Evolutionary conservation across 129 eudicot genomes (phyloP), one percentile per base, ranked within the genome.

Genomic region (Lactuca sativa): DNA sequence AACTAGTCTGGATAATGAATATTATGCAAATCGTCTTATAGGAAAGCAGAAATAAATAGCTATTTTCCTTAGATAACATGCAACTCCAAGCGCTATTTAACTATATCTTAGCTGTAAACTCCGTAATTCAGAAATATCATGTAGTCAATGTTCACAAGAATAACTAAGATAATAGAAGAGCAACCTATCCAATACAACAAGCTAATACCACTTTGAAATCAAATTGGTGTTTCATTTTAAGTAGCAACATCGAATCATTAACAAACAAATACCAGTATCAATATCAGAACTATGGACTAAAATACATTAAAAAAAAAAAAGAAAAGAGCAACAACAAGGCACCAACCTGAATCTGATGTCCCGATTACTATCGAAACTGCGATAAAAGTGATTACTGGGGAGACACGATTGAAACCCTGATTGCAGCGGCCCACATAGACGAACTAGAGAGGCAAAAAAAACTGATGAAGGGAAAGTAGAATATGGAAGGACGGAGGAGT

Each of bases 301-400:
- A 53, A 47, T 36, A 36, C 21, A 9, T 8, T 21, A 21, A 72
- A 37, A 7, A 21, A 12, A 12, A 21, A 9, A 48, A 9, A 9
- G 13, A 4, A 47, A 18, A 3, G 51, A 12, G 47, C 21, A 5
- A 15, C n/a, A 41, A 30, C 47, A 16, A 3, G 10, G 9, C 30
- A 49, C 38, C 9, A 5, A 44, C 32, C 43, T 15, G 48, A 69
- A 70, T 56, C 66, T 33, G 74, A 67, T 37, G 63, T 66, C 59
- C 59, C 18, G 66, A 67, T 58, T 62, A 67, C 37, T 47, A 32
- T 12, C 49, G 8, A 10, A 43, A 15, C 37, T n/a, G 69, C 5
- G 41, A 53, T 37, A 62, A 49, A 53, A 53, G 32, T n/a, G 62
- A 63, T 37, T 30, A 56, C 54, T 44, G 64, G 21, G 56, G 21